Conservation (phyloP, 441 rosid species). For the Adansonia gregorii region DNA sequence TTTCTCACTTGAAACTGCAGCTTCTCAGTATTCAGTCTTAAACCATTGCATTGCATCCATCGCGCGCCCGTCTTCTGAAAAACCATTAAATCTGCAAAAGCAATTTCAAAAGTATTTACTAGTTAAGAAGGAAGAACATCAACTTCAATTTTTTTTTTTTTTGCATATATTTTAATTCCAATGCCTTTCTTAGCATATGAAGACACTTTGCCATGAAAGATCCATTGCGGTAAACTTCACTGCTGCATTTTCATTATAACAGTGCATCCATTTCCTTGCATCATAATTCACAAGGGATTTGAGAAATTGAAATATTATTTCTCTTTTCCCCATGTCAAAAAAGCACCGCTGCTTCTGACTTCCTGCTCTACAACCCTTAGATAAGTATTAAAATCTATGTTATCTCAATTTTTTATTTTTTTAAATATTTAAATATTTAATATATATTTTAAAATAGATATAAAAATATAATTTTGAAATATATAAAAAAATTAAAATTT, state of each 20-base stretch:
- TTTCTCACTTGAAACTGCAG: constrained; percentile 45
- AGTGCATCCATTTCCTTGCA: constrained; percentile 77
- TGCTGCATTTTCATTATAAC: constrained; percentile 51
- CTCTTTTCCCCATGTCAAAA: neutral
- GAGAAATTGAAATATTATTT: neutral
- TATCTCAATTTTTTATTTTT: no score
- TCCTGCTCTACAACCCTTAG: neutral
- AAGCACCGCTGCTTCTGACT: neutral
- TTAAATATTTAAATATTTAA: no score
- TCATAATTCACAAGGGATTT: constrained; percentile 48
- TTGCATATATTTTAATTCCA: no score
- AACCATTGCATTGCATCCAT: constrained; percentile 33
- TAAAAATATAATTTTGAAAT: no score
- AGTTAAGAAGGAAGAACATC: neutral
- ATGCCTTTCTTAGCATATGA: constrained; percentile 53
- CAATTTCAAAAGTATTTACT: no score
- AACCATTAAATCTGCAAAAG: constrained; percentile 49
- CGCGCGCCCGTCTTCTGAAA: constrained; percentile 61
- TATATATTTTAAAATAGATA: no score
- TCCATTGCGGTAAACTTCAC: constrained; percentile 69
- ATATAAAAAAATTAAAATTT: no score
- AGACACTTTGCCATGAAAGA: constrained; percentile 60
- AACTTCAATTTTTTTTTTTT: neutral
- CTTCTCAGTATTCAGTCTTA: constrained; percentile 30
- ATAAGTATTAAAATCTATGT: neutral